Base-by-base conservation (phyloP, 2,329 filamentous ascomycete genomes). In the Aspergillus nomiae region DNA sequence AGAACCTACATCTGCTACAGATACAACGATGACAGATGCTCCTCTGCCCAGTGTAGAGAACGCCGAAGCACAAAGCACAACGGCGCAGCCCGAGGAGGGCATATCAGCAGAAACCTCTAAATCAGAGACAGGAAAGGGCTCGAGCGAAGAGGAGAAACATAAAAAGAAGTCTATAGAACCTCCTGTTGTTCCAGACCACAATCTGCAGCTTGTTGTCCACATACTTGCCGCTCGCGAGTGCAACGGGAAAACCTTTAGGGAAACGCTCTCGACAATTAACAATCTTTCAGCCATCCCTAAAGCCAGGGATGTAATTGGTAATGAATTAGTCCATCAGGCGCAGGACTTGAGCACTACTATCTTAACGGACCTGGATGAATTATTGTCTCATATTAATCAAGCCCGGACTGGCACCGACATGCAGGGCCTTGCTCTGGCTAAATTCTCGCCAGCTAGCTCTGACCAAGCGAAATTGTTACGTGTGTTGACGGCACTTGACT, bases 231-330 rank as follows among this genome's bases (percentile, higher is more conserved):
- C 94, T 66, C 90, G 94, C 56, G 95, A 99, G 78, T 99, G 95
- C 80, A 97, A 92, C 74, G 94, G 92, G 66, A 97, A 97, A 83
- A 98, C 95, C 0, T 99, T 99, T 85, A 92, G 95, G 75, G 96
- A 98, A 77, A 98, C 95, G 0, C 86, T 99, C 59, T 95, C 94
- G 19, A 96, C 96, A n/a, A 97, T 99, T 83, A 98, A 97, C 81
- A 97, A 98, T 73, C 85, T 99, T 50, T 98, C 94, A 6, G 90
- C 92, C 45, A 95, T 99, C 64, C 93, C 94, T 19, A 92, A 91
- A 14, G 93, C 94, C 21, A 95, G 96, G 78, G 87, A 91, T 59
- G 85, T 92, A 12, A 98, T 99, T 76, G 95, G 95, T n/a, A 89
- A 91, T 69, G 94, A 99, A 78, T 85, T 99, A 57, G 92, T 97